Conservation (phyloP, 2,329 filamentous ascomycete species). For the Colletotrichum filicis region DNA sequence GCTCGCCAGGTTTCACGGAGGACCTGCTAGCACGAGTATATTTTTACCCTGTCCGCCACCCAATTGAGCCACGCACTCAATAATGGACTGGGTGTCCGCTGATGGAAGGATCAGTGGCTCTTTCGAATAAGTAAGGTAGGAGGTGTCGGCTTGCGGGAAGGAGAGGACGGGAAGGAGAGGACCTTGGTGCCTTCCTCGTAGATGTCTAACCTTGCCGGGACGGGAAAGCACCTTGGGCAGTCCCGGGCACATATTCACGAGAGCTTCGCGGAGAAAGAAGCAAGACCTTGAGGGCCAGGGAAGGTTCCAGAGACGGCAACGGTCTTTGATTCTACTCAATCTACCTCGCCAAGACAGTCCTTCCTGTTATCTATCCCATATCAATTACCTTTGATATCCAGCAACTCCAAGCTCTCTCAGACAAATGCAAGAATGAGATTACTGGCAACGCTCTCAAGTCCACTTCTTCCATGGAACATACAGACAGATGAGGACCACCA, state of each 20-base stretch:
- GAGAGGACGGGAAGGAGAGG: background rate
- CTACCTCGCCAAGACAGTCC: background rate
- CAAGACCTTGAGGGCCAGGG: background rate
- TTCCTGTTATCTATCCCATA: too few species aligned
- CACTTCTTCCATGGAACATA: background rate
- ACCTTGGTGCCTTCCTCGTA: background rate
- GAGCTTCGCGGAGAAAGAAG: background rate
- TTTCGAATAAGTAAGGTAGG: background rate
- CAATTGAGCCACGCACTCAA: slow-evolving; percentile 7
- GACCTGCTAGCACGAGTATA: background rate
- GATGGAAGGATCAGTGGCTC: background rate
- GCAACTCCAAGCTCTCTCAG: background rate
- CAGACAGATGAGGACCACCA: background rate
- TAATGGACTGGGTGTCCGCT: slow-evolving; percentile 1
- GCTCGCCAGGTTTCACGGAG: background rate
- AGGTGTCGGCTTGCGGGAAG: background rate
- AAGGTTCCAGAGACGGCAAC: background rate
- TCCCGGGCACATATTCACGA: background rate
- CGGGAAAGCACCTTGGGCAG: background rate
- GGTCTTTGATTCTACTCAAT: background rate
- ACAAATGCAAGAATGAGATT: background rate
- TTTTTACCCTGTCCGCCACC: background rate
- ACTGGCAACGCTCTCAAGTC: background rate
- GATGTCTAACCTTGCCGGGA: background rate
- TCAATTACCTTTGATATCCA: background rate